phyloP scores from a whole-genome alignment of 2,329 filamentous ascomycete species.

The Penicillium frequentans region DNA sequence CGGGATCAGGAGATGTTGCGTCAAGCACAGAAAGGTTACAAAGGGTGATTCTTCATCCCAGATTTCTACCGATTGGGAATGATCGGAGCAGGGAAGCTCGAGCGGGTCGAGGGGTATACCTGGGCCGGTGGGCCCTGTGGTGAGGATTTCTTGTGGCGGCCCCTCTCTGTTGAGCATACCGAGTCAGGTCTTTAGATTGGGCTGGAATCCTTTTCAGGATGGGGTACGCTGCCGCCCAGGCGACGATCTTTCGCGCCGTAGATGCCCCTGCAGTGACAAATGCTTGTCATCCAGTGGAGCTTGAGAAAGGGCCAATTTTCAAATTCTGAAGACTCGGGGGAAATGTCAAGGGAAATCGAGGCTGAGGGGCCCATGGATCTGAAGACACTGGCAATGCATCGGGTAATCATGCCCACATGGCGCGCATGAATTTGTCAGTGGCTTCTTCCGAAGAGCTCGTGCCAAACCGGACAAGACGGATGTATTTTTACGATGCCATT shows the following conservation, averaged over 20 bases:
- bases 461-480: background rate
- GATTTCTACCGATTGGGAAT: background rate
- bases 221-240: background rate
- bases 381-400: background rate
- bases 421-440: background rate
- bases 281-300: conserved; percentile 12
- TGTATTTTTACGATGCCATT: background rate
- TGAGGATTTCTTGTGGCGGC: conserved; percentile 1
- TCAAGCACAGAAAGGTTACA: background rate
- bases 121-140: background rate
- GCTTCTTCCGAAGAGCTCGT: background rate
- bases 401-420: background rate
- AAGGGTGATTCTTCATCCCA: background rate
- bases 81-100: background rate
- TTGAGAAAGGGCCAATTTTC: background rate
- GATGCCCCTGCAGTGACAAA: conserved; percentile 8
- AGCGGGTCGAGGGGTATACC: background rate
- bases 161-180: conserved; percentile 1
- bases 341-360: background rate
- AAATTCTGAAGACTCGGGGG: background rate
- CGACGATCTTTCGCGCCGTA: conserved; percentile 3
- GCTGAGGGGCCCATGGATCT: conserved; percentile 6
- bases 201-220: background rate
- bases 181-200: background rate
- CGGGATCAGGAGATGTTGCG: background rate